Evolutionary conservation across 2,329 filamentous ascomycete genomes (phyloP).

Genomic region (Fusarium mangiferae): DNA sequence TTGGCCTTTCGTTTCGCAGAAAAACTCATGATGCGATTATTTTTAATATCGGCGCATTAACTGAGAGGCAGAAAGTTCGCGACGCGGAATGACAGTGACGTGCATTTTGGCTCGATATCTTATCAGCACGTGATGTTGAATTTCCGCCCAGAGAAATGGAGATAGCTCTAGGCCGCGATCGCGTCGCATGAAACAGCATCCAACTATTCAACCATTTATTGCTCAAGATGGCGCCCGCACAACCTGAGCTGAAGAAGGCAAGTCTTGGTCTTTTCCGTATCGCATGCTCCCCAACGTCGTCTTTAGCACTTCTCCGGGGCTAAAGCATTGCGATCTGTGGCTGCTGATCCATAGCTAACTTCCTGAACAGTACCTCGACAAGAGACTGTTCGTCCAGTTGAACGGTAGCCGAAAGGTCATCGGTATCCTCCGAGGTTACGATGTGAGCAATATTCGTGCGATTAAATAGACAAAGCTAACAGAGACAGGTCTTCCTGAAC

Average conservation of each 20-base stretch:
- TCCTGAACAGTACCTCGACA: conserved; percentile 88
- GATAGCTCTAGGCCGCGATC: conserved; percentile 42
- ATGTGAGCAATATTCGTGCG: conserved; percentile 68
- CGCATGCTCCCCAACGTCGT: background rate
- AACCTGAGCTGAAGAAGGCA: conserved; percentile 99
- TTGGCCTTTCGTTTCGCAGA: conserved; percentile 74
- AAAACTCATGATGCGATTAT: conserved; percentile 61
- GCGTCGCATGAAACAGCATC: conserved; percentile 44
- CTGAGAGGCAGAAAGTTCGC: conserved; percentile 5
- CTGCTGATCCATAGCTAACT: conserved; percentile 38
- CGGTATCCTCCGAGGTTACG: conserved; percentile 92
- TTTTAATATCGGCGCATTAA: conserved; percentile 12
- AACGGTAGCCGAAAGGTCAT: conserved; percentile 98
- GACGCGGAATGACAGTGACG: conserved; percentile 34
- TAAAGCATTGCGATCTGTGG: background rate
- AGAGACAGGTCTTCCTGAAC: conserved; percentile 88
- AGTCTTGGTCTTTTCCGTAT: background rate
- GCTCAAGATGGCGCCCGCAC: conserved; percentile 92
- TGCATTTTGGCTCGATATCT: conserved; percentile 49
- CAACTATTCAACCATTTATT: conserved; percentile 41
- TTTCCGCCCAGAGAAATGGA: conserved; percentile 39
- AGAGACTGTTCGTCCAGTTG: conserved; percentile 95
- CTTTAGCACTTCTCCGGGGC: too few species aligned
- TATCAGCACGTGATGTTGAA: conserved; percentile 60
- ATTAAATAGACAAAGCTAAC: conserved; percentile 10